phyloP scores from a whole-genome alignment of 768 basidiomycete genomes.

The Suillus subluteus region DNA sequence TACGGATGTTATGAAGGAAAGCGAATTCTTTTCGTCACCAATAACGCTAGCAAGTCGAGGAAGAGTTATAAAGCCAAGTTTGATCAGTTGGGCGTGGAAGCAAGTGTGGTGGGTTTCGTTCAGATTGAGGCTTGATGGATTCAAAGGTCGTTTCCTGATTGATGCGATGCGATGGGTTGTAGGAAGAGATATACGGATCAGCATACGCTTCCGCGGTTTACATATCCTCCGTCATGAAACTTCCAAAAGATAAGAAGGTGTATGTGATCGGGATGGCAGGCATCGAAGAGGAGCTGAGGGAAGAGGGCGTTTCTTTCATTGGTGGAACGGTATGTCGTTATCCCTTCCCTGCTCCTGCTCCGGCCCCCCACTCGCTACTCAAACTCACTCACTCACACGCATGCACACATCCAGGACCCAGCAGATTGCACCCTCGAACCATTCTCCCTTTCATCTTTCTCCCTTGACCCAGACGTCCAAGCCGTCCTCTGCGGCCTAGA shows the following conservation, averaged over 20 bases:
- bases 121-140: background rate
- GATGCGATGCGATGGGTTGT: background rate
- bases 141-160: background rate
- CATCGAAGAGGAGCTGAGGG: conserved; percentile 89
- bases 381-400: background rate
- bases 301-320: conserved; percentile 77
- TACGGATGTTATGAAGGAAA: conserved; percentile 51
- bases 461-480: conserved; percentile 76
- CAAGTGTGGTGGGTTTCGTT: conserved; percentile 66
- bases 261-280: conserved; percentile 95
- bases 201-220: conserved; percentile 87
- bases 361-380: background rate
- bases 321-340: conserved; percentile 78
- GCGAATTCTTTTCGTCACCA: conserved; percentile 91
- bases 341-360: conserved; percentile 8
- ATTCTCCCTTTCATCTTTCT: conserved; percentile 71
- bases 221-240: conserved; percentile 84
- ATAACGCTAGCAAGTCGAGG: conserved; percentile 95
- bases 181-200: conserved; percentile 98
- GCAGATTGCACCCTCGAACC: conserved; percentile 75
- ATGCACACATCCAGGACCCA: conserved; percentile 63
- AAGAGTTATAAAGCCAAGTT: conserved; percentile 89
- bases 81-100: conserved; percentile 85
- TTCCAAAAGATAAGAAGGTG: conserved; percentile 91
- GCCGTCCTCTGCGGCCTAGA: conserved; percentile 97